Percentiles rank a stretch among this genome's conserved stretches.
Conservation (phyloP, 768 basidiomycete species). For the Butyriboletus loyo region DNA sequence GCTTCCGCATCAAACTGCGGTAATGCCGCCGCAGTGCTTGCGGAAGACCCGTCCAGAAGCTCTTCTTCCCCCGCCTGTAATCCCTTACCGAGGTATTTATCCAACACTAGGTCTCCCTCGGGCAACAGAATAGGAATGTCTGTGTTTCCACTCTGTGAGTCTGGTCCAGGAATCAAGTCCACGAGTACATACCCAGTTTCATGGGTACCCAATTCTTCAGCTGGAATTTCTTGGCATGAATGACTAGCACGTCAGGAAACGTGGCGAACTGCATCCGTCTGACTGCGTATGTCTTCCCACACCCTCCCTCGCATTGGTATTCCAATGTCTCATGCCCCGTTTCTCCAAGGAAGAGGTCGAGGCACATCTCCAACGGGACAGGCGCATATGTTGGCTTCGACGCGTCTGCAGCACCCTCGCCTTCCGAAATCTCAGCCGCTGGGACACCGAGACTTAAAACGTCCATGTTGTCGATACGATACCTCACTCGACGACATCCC, state of each 20-base stretch:
- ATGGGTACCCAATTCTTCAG: slow-evolving; percentile 95
- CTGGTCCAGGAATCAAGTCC: neutral
- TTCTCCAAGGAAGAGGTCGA: slow-evolving; percentile 46
- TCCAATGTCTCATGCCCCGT: slow-evolving; percentile 66
- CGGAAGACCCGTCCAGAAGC: slow-evolving; percentile 53
- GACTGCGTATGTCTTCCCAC: slow-evolving; percentile 58
- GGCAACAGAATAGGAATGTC: slow-evolving; percentile 86
- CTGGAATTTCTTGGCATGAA: slow-evolving; percentile 94
- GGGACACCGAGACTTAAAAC: slow-evolving; percentile 80
- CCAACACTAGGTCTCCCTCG: slow-evolving; percentile 56
- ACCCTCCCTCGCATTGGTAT: slow-evolving; percentile 77
- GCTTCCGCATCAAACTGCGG: slow-evolving; percentile 75
- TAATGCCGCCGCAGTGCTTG: slow-evolving; percentile 35
- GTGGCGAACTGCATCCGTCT: slow-evolving; percentile 78
- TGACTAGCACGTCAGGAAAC: slow-evolving; percentile 83
- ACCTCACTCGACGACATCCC: slow-evolving; percentile 77
- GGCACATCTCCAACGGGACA: slow-evolving; percentile 57
- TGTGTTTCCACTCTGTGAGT: slow-evolving; percentile 27
- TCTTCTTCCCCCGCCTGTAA: slow-evolving; percentile 66
- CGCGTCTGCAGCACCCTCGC: neutral
- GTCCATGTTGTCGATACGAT: slow-evolving; percentile 74
- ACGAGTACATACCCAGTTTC: slow-evolving; percentile 68
- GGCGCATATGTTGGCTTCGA: slow-evolving; percentile 58
- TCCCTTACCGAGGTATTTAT: slow-evolving; percentile 64
- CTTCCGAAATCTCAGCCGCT: slow-evolving; percentile 39